Evolutionary conservation across 2,329 filamentous ascomycete species (phyloP).

Genomic region (Grosmannia serpens): DNA sequence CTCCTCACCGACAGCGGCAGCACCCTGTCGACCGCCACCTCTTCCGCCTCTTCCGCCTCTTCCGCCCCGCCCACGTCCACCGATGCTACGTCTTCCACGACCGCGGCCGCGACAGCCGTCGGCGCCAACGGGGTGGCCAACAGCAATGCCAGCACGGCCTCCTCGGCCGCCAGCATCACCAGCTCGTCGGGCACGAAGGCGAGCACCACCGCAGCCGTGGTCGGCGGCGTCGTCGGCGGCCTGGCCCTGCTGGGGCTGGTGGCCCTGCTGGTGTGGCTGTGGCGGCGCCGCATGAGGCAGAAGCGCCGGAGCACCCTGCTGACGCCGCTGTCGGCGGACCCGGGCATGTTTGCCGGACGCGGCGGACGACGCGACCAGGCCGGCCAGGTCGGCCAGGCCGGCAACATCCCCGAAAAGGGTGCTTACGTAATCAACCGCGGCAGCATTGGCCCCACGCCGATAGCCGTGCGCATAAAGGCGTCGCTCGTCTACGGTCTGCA

Average conservation of each 20-base stretch:
- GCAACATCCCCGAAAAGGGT: conserved; percentile 15
- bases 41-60: too few species aligned
- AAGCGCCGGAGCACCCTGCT: conserved; percentile 36
- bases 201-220: conserved; percentile 30
- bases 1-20: too few species aligned
- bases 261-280: conserved; percentile 38
- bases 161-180: background rate
- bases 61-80: too few species aligned
- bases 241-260: conserved; percentile 33
- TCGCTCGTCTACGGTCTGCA: conserved; percentile 25
- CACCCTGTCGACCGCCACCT: too few species aligned
- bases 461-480: conserved; percentile 28
- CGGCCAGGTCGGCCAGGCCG: background rate
- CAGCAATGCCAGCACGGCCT: background rate
- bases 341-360: conserved; percentile 4
- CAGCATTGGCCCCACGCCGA: conserved; percentile 37
- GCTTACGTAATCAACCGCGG: conserved; percentile 30
- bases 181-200: conserved; percentile 14
- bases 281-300: conserved; percentile 29
- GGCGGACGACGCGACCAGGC: background rate
- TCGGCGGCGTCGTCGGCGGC: conserved; percentile 39
- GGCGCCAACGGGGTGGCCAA: background rate
- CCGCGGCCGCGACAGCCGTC: background rate
- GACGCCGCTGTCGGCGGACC: conserved; percentile 31
- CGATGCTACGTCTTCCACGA: background rate